Evolutionary conservation across 192 early-diverging fungal genomes (phyloP), one percentile per base, ranked within the genome.

Genomic region (Anaeromyces robustus): DNA sequence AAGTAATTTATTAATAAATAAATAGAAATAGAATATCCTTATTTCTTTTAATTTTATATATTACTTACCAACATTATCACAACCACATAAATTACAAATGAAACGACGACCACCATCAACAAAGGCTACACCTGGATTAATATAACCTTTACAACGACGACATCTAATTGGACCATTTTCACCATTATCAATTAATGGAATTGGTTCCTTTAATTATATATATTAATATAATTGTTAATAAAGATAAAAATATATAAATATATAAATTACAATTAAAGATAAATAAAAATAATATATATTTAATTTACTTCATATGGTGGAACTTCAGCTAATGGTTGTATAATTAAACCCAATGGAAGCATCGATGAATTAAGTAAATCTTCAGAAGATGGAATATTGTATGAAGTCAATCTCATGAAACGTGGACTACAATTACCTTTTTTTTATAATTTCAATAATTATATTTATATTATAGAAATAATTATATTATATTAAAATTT

Each of bases 21-120:
- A n/a, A n/a, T n/a, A n/a, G n/a, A n/a, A n/a, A n/a, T n/a, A n/a
- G n/a, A n/a, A n/a, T n/a, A n/a, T n/a, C n/a, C n/a, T n/a, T n/a
- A n/a, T n/a, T n/a, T n/a, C 1, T 14, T 14, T 39, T 14, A 39
- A 39, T 14, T 12, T 13, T 13, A 39, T 39, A 6, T 39, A 39
- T 14, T 29, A 30, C 79, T 22, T 81, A 93, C 91, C 90, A 84
- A 92, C 90, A 84, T 95, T 99, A 78, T 95, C 93, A 83, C 93
- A 93, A 29, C 86, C 85, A 86, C 97, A 99, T 82, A 99, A 83
- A 84, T 99, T 99, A 84, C 97, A 99, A 59, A 94, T 89, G 85
- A 94, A 98, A 79, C 91, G 93, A 77, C 94, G 91, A 26, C 97
- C 97, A 17, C 96, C 96, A 30, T 97, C 93, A 16, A 92, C 92